Percentiles rank a stretch among this genome's conserved stretches.
Evolutionary conservation across 1,139 yeast genomes (phyloP).

Genomic region (Candida labiduridarum): DNA sequence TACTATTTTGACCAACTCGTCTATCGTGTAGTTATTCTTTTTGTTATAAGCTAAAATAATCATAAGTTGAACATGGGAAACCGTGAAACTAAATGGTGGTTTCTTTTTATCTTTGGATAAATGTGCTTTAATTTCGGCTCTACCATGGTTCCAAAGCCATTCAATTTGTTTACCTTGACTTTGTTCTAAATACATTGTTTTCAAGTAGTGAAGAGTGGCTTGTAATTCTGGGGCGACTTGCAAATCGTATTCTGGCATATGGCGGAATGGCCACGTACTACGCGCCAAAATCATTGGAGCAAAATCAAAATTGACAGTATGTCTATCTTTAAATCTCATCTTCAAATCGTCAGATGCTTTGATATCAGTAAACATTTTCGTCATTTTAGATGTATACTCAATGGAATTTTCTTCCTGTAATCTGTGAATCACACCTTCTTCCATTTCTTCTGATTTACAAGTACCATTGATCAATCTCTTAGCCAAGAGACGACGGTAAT

Average conservation of each 20-base stretch:
- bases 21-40: slow-evolving; percentile 57
- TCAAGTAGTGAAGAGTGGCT: slow-evolving; percentile 67
- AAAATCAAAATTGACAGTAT: slow-evolving; percentile 55
- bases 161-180: slow-evolving; percentile 88
- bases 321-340: slow-evolving; percentile 57
- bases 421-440: slow-evolving; percentile 82
- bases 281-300: slow-evolving; percentile 82
- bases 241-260: slow-evolving; percentile 44
- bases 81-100: slow-evolving; percentile 80
- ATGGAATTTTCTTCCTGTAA: slow-evolving; percentile 88
- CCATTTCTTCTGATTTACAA: slow-evolving; percentile 82
- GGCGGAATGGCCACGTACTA: slow-evolving; percentile 83
- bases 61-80: slow-evolving; percentile 85
- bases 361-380: slow-evolving; percentile 96
- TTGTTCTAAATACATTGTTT: slow-evolving; percentile 67
- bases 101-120: slow-evolving; percentile 73
- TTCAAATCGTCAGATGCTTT: slow-evolving; percentile 82
- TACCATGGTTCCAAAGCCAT: slow-evolving; percentile 96
- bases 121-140: slow-evolving; percentile 91
- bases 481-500: slow-evolving; percentile 87
- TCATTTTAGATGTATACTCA: slow-evolving; percentile 91
- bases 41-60: slow-evolving; percentile 81
- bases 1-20: slow-evolving; percentile 65
- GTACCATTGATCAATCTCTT: slow-evolving; percentile 85
- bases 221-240: slow-evolving; percentile 56